Evolutionary conservation across 228 moss, liverwort and hornwort genomes (phyloP), one percentile per base, ranked within the genome.

Genomic region (Sphagnum fallax): DNA sequence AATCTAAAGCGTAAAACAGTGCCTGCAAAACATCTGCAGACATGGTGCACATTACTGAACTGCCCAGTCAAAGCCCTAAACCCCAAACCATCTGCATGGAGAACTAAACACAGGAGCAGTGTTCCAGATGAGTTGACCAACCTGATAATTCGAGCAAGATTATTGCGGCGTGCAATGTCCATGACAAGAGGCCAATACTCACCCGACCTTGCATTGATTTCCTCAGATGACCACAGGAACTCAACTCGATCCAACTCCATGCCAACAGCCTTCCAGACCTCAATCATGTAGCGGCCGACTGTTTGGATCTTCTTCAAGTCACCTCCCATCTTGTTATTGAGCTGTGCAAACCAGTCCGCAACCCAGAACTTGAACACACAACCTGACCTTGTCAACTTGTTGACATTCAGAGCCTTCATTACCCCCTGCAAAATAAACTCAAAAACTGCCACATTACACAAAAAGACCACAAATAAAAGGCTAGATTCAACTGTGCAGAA

Each of bases 201-300:
- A 5, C 52, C 80, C 13, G 91, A 80, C 16, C 89, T 76, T 5
- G 49, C 69, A 10, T 90, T 93, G 47, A 96, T 96, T 69, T 93
- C 96, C 63, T 96, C 91, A 10, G 91, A 93, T 5, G 93, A 83
- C 96, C 96, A 96, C 70, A 96, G 63, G 73, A 96, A 88, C 66
- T 93, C 73, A 57, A 96, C 93, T 50, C 83, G 73, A 11, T 82
- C 69, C 58, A 96, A 82, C 16, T 92, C 83, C 96, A 96, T 96
- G 12, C 96, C 93, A 32, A 86, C 96, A n/a, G 91, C 92, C 79
- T 96, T 96, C 96, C 92, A 96, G 15, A 91, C 88, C 80, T 92
- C 92, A 52, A 96, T 91, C 91, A 92, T 92, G 76, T 92, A 96
- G 16, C 80, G 75, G 49, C 91, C 96, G 48, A 92, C 89, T 5